Percentiles rank a stretch among this genome's conserved stretches.
Evolutionary conservation across 257 asterid species (phyloP).

Genomic region (Solanum sejunctum): DNA sequence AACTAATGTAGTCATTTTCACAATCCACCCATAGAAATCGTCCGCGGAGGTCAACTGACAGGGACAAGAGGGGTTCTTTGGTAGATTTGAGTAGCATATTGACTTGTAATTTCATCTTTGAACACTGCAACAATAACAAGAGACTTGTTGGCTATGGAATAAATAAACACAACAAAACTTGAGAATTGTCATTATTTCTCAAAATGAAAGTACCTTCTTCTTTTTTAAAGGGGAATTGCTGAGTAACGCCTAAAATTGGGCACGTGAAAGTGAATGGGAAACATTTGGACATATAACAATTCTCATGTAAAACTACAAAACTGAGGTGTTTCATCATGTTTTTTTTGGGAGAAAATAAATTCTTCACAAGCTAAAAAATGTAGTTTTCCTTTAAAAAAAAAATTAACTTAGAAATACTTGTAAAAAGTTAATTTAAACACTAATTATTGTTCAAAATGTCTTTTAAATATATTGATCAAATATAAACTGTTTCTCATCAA

Average conservation of each 20-base stretch:
- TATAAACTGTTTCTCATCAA: accelerated
- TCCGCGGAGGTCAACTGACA: slow-evolving; percentile 30
- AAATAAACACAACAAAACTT: background rate
- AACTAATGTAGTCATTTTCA: slow-evolving; percentile 12
- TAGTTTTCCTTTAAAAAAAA: too few relatives aligned
- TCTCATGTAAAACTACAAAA: background rate
- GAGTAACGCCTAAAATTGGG: background rate
- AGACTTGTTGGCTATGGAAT: background rate
- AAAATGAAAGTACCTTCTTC: background rate
- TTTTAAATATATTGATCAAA: background rate
- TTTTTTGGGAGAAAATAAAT: too few relatives aligned
- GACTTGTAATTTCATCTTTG: slow-evolving; percentile 29
- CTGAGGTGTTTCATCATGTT: background rate
- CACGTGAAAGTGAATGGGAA: background rate
- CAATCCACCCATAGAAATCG: slow-evolving; percentile 38
- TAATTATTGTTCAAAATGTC: background rate
- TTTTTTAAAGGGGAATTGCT: background rate
- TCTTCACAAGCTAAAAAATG: too few relatives aligned
- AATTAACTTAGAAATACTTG: background rate
- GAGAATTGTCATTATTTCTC: background rate
- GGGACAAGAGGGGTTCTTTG: slow-evolving; percentile 35
- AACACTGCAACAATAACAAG: slow-evolving; percentile 18
- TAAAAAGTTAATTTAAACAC: background rate
- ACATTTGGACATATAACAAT: background rate
- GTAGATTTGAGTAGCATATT: slow-evolving; percentile 21